Evolutionary conservation across 169 alveolate species (phyloP), one percentile per base, ranked within the genome.

Genomic region (Plasmodium coatneyi): DNA sequence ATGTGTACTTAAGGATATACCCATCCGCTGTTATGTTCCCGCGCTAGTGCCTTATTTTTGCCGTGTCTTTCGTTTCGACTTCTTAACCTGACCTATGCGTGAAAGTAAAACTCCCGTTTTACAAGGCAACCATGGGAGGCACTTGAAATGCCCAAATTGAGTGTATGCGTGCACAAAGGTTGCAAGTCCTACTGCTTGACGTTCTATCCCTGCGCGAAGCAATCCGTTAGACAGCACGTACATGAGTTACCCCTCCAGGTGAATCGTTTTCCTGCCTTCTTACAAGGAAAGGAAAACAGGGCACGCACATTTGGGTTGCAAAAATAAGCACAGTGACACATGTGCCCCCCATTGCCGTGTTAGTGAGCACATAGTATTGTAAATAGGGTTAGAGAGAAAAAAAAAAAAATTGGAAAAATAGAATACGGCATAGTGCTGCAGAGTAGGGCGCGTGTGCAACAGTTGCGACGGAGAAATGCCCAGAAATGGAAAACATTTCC

Each of bases 381-480:
- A 74, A 34, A 30, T 36, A 22, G 36, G 30, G 19, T 39, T 54
- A 12, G 43, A 71, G 34, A 71, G 19, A 14, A 74, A 66, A 56
- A 46, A 46, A 66, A 46, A 66, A 66, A 22, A 5, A 49, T 19
- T 49, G 22, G 22, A 3, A 49, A 49, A 49, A 49, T 49, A 49
- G 28, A 71, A 74, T 25, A 46, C 34, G 9, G 19, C 49, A 56
- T n/a, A 66, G 19, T 22, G 46, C 22, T 28, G 43, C 34, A 39
- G 90, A 0, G 10, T 22, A 19, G 80, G 28, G 56, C 14, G 54
- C 32, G 90, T 81, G 90, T 46, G 80, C 32, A 82, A 81, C 30
- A 81, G n/a, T 36, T 70, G 41, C 30, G 25, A 30, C 32, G 30
- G 43, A 25, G 76, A 66, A 66, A 66, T 22, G 82, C 2, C 4